Conservation (phyloP, 768 basidiomycete species). For the Russula abietina region DNA sequence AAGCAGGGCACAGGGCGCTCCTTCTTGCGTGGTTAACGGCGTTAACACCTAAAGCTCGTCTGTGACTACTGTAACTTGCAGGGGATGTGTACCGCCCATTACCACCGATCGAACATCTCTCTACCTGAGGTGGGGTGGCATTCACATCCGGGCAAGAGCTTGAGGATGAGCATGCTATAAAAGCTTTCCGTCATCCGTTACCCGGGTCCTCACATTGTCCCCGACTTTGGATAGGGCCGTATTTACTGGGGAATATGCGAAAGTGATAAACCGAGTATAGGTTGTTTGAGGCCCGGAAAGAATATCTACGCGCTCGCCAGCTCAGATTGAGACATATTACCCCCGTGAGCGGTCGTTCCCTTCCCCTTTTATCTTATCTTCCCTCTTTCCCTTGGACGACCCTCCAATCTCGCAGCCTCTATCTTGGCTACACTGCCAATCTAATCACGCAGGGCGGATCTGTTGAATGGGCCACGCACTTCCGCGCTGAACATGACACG, state of each 20-base stretch:
- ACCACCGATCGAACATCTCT: constrained; percentile 42
- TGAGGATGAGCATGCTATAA: constrained; percentile 39
- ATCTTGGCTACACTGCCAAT: too few relatives aligned
- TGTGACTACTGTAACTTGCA: constrained; percentile 66
- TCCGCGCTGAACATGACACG: too few relatives aligned
- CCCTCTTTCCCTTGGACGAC: too few relatives aligned
- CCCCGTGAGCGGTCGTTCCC: too few relatives aligned
- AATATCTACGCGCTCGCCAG: constrained; percentile 68
- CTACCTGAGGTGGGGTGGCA: constrained; percentile 45
- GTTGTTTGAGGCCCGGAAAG: constrained; percentile 65
- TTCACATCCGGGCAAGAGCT: constrained; percentile 61
- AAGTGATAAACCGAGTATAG: constrained; percentile 72
- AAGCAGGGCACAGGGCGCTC: constrained; percentile 51
- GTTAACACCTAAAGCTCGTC: constrained; percentile 65
- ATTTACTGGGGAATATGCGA: constrained; percentile 90
- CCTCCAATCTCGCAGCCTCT: too few relatives aligned
- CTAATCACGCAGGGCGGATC: too few relatives aligned
- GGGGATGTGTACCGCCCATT: constrained; percentile 52
- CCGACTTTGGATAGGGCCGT: constrained; percentile 92
- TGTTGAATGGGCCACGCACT: too few relatives aligned
- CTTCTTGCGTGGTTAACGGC: constrained; percentile 76
- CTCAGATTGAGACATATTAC: constrained; percentile 82
- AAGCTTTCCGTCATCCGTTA: constrained; percentile 30
- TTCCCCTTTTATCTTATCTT: too few relatives aligned
- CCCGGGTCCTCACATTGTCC: constrained; percentile 64